Percentiles rank a stretch among this genome's conserved stretches.
These are phyloP conservation scores for Ramaria sp. DNA, from an alignment of 768 basidiomycete species.

Conservation along the genomic window DNA sequence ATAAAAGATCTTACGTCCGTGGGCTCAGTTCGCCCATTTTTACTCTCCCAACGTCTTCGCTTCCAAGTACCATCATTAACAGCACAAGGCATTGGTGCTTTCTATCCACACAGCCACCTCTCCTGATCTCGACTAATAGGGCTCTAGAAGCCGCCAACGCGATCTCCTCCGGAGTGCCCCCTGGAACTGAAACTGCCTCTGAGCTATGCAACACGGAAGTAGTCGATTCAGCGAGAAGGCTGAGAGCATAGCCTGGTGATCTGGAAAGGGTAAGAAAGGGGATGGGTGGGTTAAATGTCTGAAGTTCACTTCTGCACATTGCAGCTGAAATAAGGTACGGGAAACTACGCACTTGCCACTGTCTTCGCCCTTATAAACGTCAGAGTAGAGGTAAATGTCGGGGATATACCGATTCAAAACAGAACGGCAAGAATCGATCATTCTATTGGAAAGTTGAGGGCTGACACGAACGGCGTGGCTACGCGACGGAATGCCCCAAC, in stretches of 20 bases:
- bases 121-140: slow-evolving; percentile 66
- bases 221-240: slow-evolving; percentile 83
- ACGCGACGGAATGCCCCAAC: not conserved
- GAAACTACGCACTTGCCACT: slow-evolving; percentile 74
- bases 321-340: not conserved
- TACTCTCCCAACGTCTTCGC: slow-evolving; percentile 91
- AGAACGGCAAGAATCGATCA: slow-evolving; percentile 91
- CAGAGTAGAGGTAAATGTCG: slow-evolving; percentile 96
- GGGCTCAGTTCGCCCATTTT: slow-evolving; percentile 74
- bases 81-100: slow-evolving; percentile 81
- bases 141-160: slow-evolving; percentile 71
- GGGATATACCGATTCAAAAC: slow-evolving; percentile 94
- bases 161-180: slow-evolving; percentile 86
- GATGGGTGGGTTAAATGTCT: not conserved
- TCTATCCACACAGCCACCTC: slow-evolving; percentile 85
- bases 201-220: slow-evolving; percentile 81
- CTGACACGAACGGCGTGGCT: slow-evolving; percentile 95
- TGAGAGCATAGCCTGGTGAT: slow-evolving; percentile 93
- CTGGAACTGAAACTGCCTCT: slow-evolving; percentile 75
- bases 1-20: slow-evolving; percentile 56
- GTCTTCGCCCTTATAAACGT: slow-evolving; percentile 96
- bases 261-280: slow-evolving; percentile 26
- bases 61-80: slow-evolving; percentile 90
- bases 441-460: slow-evolving; percentile 94
- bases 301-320: not conserved